Base-by-base conservation (phyloP, 495 filamentous ascomycete genomes). In the Daldinia bambusicola region DNA sequence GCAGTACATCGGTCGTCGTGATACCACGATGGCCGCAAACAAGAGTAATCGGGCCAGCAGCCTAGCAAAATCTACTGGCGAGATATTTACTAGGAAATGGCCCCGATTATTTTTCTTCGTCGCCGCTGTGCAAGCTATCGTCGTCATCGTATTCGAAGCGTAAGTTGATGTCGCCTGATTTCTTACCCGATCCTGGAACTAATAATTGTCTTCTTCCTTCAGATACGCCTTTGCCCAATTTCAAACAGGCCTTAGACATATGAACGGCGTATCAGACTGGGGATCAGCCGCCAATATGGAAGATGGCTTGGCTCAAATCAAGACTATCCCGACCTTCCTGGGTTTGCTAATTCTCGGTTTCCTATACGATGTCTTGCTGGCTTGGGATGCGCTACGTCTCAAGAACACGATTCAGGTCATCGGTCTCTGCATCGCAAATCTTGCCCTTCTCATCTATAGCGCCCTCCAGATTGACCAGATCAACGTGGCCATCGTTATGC, bases 401-500 rank as follows among this genome's bases (percentile, higher is more conserved):
- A 97, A 97, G 82, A 99, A 99, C 81, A 99, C 95, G 13, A 99
- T 99, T 86, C 95, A 99, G 79, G 85, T 99, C 77, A 98, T 99
- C 74, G 96, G 95, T 34, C 84, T 99, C 16, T 98, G 95, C 80
- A 72, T 95, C 37, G 97, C 94, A 80, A 97, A 99, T 80, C 74
- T 95, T 32, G 94, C 92, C 9, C 88, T 98, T 69, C 85, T 98
- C 53, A 86, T 99, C 69, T 98, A 98, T 75, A 92, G 94, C 12
- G 90, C 93, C 36, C 91, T 98, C 60, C 94, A 99, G 77, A 91
- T 94, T 67, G 89, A 94, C 61, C 93, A 98, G 78, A 94, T 98
- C 72, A 77, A 88, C 53, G 86, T 88, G 2, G 93, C 94, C 10
- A 87, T 96, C 43, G 59, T 52, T 0, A 72, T 70, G 8, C 79